Evolutionary conservation across 2,329 filamentous ascomycete genomes (phyloP).

Genomic region (Epichloe elymi): DNA sequence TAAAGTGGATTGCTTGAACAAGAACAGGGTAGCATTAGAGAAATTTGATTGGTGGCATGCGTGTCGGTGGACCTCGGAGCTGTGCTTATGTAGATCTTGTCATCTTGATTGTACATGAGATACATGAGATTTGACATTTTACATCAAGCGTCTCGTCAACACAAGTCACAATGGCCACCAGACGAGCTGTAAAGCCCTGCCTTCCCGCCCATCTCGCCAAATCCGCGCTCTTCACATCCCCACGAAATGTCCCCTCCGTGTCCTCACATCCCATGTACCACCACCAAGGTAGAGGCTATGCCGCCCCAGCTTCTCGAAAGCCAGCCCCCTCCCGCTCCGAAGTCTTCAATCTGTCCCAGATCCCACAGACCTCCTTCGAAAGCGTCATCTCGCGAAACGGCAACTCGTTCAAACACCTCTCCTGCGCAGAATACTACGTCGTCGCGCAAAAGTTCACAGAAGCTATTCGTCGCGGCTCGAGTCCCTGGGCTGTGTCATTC

Average conservation of each 20-base stretch:
- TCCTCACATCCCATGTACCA: background rate
- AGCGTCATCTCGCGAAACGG: slow-evolving; percentile 7
- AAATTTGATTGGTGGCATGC: background rate
- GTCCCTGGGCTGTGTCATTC: slow-evolving; percentile 11
- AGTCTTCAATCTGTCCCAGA: slow-evolving; percentile 11
- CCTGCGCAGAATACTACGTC: slow-evolving; percentile 13
- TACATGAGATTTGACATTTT: background rate
- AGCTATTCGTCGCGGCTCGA: slow-evolving; percentile 10
- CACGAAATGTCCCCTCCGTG: background rate
- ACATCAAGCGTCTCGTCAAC: background rate
- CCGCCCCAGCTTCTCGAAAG: slow-evolving; percentile 3
- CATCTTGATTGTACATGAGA: background rate
- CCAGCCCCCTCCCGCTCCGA: slow-evolving; percentile 2
- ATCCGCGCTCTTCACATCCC: background rate
- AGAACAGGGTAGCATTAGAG: background rate
- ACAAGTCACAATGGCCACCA: background rate
- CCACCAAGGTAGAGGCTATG: background rate
- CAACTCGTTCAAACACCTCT: slow-evolving; percentile 9
- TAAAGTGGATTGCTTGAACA: background rate
- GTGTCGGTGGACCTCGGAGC: background rate
- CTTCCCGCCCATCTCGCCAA: background rate
- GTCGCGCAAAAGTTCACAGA: slow-evolving; percentile 11
- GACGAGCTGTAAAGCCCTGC: background rate
- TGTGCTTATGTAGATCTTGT: background rate
- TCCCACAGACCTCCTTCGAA: slow-evolving; percentile 13